A percentile compares a stretch with the other conserved stretches of the same genome.
These are phyloP conservation scores for Heterobasidion occidentale DNA, from an alignment of 1,284 basidiomycete genomes.

Conservation along the genomic window DNA sequence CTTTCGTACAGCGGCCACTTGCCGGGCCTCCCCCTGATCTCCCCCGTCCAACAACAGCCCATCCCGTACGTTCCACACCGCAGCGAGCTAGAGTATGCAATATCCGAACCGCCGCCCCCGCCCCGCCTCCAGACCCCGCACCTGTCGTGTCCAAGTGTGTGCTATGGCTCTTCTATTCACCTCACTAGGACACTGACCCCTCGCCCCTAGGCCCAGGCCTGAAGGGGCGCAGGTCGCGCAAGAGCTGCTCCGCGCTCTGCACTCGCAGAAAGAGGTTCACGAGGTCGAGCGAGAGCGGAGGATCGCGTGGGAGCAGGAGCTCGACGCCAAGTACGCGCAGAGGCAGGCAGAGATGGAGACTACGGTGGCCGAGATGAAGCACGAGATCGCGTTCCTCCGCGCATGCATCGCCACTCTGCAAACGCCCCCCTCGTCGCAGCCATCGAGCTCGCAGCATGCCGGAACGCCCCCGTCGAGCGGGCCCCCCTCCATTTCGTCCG, in stretches of 20 bases:
- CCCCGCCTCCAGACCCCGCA: slow-evolving; percentile 22
- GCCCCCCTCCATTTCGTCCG: background rate
- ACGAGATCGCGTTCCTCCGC: slow-evolving; percentile 47
- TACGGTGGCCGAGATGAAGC: slow-evolving; percentile 46
- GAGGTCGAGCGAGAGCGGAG: slow-evolving; percentile 51
- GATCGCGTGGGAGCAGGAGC: slow-evolving; percentile 58
- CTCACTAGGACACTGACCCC: too few species aligned
- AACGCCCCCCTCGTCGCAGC: background rate
- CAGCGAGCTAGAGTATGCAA: slow-evolving; percentile 52
- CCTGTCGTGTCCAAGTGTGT: background rate
- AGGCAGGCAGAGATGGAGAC: slow-evolving; percentile 52
- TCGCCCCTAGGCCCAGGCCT: background rate
- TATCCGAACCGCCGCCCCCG: slow-evolving; percentile 37
- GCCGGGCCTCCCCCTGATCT: slow-evolving; percentile 9
- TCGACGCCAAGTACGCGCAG: slow-evolving; percentile 48
- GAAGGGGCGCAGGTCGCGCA: slow-evolving; percentile 41
- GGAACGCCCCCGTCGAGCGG: background rate
- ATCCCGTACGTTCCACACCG: slow-evolving; percentile 36
- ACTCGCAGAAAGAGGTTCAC: slow-evolving; percentile 45
- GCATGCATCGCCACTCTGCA: slow-evolving; percentile 24
- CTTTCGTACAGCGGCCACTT: slow-evolving; percentile 13
- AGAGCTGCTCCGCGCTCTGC: slow-evolving; percentile 47
- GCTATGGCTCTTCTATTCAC: background rate
- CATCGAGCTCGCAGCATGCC: background rate
- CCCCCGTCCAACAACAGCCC: slow-evolving; percentile 12